These are phyloP conservation scores for Alternaria panax DNA, from an alignment of 2,329 filamentous ascomycete genomes.

Conservation along the genomic window DNA sequence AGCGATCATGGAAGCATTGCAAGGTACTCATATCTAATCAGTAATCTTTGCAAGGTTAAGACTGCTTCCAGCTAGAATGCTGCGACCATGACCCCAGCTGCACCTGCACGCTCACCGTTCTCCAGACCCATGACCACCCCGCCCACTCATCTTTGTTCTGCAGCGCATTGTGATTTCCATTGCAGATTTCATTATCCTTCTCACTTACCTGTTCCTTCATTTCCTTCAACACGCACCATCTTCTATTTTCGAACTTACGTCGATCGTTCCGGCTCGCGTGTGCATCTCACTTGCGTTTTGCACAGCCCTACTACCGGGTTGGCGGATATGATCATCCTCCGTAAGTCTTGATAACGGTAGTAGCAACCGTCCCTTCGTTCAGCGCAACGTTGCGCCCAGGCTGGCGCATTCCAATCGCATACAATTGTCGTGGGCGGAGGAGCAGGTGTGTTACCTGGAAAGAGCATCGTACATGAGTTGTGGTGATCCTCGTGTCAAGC, in stretches of 20 bases:
- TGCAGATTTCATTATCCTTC: neutral
- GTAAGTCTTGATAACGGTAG: neutral
- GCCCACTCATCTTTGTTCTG: neutral
- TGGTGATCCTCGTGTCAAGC: neutral
- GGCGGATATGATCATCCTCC: neutral
- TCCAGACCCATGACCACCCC: slow-evolving; percentile 1
- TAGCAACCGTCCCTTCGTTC: neutral
- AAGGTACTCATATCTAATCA: neutral
- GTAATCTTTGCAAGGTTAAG: neutral
- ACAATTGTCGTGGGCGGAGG: neutral
- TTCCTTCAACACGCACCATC: slow-evolving; percentile 2
- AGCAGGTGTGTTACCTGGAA: neutral
- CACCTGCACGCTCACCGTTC: slow-evolving; percentile 2
- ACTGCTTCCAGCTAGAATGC: neutral
- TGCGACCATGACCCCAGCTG: neutral
- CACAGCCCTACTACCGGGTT: slow-evolving; percentile 11
- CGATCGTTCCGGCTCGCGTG: slow-evolving; percentile 8
- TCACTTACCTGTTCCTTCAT: neutral
- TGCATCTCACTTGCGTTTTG: slow-evolving; percentile 11
- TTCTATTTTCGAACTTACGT: slow-evolving; percentile 7
- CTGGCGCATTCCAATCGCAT: neutral
- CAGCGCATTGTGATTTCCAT: neutral
- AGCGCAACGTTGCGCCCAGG: neutral
- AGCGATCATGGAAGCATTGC: neutral
- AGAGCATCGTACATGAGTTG: neutral